Evolutionary conservation across 148 eudicot genomes (phyloP).

Genomic region (Fallopia convolvulus): DNA sequence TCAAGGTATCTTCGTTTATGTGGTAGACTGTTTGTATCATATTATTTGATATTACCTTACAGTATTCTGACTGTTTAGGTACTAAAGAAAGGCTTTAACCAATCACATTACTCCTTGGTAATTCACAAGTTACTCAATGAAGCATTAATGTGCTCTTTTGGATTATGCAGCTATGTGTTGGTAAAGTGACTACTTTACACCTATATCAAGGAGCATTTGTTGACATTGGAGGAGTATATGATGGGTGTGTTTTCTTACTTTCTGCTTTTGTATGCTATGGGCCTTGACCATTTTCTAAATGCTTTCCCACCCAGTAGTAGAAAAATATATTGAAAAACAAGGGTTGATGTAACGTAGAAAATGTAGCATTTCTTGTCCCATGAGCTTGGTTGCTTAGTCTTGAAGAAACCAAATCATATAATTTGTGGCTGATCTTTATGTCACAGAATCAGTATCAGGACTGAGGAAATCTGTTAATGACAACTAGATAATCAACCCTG

Average conservation of each 20-base stretch:
- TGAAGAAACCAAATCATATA: too few species aligned
- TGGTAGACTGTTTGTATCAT: not conserved
- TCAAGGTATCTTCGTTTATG: not conserved
- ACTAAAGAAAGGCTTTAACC: not conserved
- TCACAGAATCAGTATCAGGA: too few species aligned
- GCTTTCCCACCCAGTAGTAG: not conserved
- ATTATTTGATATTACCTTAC: not conserved
- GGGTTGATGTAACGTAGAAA: not conserved
- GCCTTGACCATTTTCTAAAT: not conserved
- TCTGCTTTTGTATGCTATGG: not conserved
- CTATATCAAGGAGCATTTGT: constrained; percentile 98
- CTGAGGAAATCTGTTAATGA: too few species aligned
- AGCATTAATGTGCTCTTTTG: not conserved
- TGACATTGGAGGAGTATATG: constrained; percentile 98
- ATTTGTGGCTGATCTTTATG: too few species aligned
- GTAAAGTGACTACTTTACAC: constrained; percentile 84
- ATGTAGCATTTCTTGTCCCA: too few species aligned
- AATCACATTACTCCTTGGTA: not conserved
- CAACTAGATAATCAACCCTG: too few species aligned
- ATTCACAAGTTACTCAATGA: not conserved
- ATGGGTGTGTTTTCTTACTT: constrained; percentile 49
- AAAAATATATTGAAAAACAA: not conserved
- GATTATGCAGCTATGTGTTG: constrained; percentile 69
- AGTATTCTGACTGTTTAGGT: not conserved
- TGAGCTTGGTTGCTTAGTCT: too few species aligned